Base-by-base conservation (phyloP, 108 stramenopile species). In the Pseudonitzschia delicatissima region DNA sequence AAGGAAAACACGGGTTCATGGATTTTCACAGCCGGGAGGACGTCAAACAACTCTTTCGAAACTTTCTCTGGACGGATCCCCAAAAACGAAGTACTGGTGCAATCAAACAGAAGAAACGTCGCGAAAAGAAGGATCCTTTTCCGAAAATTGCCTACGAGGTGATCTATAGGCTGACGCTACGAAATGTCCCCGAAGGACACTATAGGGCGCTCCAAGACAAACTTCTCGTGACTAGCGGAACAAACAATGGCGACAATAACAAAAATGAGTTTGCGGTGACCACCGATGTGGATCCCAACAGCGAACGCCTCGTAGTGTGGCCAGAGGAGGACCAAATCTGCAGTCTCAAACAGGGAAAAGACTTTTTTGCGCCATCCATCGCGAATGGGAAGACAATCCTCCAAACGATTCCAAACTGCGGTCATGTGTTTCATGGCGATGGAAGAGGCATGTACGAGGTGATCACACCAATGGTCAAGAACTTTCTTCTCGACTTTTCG, bases 1-100 rank as follows among this genome's bases (percentile, higher is more conserved):
- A 25, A 0, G 40, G 60, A 26, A 39, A 33, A 3, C 37, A 61
- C 27, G 39, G 20, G 11, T 44, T 42, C 13, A 8, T 61, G 2
- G 21, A 44, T 23, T 42, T 26, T n/a, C 40, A 42, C 20, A 42
- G 60, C 37, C 60, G 60, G 5, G 60, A 61, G 4, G 60, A 61
- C 32, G 60, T 61, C 60, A 61, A 61, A 15, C 17, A 27, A 20
- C 18, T 61, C 21, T 40, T 61, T 8, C 60, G 60, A 7, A 26
- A 61, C 40, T 2, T 61, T 5, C 40, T 44, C 5, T 40, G 9
- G 29, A 34, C 33, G 29, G 53, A 29, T 55, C 53, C 53, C 11
- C 31, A 49, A 7, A 17, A 49, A 8, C 15, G n/a, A 15, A 49
- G 7, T 17, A 20, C 23, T n/a, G 48, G 15, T 20, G 48, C 48